phyloP scores from a whole-genome alignment of 345 rosid species.

The Citrus trifoliata region DNA sequence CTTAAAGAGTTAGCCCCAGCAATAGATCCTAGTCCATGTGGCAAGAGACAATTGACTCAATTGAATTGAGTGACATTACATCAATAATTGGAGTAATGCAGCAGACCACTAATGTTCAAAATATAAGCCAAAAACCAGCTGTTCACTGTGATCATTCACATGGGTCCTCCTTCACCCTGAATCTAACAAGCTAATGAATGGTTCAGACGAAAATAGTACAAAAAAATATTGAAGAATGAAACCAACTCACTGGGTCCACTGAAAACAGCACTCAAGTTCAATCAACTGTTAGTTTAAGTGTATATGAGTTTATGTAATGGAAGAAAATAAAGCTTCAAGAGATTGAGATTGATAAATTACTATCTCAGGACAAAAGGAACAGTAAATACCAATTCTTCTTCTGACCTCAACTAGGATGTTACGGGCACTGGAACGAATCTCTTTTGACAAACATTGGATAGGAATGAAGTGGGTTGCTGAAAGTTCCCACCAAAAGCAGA shows the following conservation, averaged over 20 bases:
- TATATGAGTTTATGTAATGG: conserved; percentile 5
- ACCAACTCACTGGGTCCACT: conserved; percentile 15
- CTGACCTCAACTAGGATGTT: conserved; percentile 2
- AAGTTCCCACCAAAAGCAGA: conserved; percentile 38
- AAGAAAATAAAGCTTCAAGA: conserved; percentile 10
- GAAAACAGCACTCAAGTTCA: neutral
- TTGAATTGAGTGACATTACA: neutral
- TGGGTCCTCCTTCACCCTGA: conserved; percentile 14
- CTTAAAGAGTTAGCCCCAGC: neutral
- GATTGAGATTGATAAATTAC: neutral
- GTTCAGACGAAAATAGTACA: neutral
- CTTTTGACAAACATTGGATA: conserved; percentile 40
- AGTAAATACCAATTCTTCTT: conserved; percentile 15
- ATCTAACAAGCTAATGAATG: conserved; percentile 20
- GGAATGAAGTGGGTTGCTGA: conserved; percentile 43
- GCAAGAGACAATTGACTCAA: neutral
- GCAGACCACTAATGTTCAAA: conserved; percentile 2
- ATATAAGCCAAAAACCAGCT: conserved; percentile 15
- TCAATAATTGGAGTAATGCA: conserved; percentile 24
- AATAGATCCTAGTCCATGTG: neutral
- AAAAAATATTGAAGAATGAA: neutral
- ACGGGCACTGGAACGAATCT: conserved; percentile 25
- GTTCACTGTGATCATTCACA: conserved; percentile 21
- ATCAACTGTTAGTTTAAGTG: conserved; percentile 3
- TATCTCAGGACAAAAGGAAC: conserved; percentile 6